Evolutionary conservation across 164 flowering plant genomes (phyloP), one percentile per base, ranked within the genome.

Genomic region (Stephania yunnanensis): DNA sequence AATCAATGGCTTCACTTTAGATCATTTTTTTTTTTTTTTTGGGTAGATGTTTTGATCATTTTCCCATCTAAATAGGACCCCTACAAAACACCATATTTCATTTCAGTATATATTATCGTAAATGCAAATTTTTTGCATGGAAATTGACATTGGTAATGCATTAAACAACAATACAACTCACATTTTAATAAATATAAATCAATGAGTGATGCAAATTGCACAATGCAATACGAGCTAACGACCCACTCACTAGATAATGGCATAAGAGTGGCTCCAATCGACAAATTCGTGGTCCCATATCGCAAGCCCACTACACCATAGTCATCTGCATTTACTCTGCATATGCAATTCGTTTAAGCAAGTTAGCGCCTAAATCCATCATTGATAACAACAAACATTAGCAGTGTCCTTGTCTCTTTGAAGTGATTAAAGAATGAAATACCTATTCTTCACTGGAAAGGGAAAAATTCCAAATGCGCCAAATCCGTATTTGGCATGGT

Each of bases 391-490:
- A 10, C 15, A 50, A 50, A 50, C 55, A 50, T 61, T 20, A 61
- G n/a, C 66, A 58, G 22, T 15, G 7, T 52, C 58, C 13, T 8
- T 12, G 61, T 61, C 25, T 61, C 66, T 4, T 61, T 9, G 1
- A 1, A 25, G 20, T 6, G 22, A 25, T 61, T 45, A 71, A 6
- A 76, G 29, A 25, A n/a, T 66, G 12, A 45, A 70, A 53, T 77
- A 94, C 98, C 98, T 91, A 71, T 87, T 86, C 81, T 87, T 86
- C 70, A 72, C 12, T 78, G 92, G 78, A 74, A 91, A 29, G 7
- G 99, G 97, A 64, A 92, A 86, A 68, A 82, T 84, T 50, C 90
- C 94, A 87, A 93, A 95, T 80, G 96, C 95, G 75, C 98, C 99
- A 74, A 95, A 69, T 55, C 98, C 99, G 84, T 78, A 87, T 82